Evolutionary conservation across 2,329 filamentous ascomycete species (phyloP).

Genomic region (Chaetomiaceae sp.): DNA sequence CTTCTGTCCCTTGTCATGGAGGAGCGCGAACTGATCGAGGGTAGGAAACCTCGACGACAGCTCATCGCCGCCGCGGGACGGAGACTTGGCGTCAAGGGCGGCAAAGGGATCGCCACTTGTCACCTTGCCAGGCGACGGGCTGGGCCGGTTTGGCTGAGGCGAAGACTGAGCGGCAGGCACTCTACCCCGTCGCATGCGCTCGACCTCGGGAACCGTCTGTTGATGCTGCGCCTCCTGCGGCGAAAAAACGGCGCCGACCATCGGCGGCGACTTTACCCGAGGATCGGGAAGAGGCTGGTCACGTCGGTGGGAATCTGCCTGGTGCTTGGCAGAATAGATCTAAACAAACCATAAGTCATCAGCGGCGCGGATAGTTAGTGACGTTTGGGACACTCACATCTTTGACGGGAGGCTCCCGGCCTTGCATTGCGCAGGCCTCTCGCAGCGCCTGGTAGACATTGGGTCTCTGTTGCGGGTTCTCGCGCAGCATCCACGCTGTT

Average conservation of each 20-base stretch:
- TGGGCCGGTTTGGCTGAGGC: slow-evolving; percentile 49
- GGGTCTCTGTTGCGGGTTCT: slow-evolving; percentile 71
- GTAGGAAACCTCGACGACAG: slow-evolving; percentile 82
- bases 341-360: slow-evolving; percentile 32
- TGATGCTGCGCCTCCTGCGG: slow-evolving; percentile 62
- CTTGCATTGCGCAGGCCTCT: slow-evolving; percentile 85
- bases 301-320: slow-evolving; percentile 54
- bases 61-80: slow-evolving; percentile 62
- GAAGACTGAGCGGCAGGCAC: slow-evolving; percentile 46
- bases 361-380: slow-evolving; percentile 5
- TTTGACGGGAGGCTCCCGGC: slow-evolving; percentile 77
- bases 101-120: slow-evolving; percentile 81
- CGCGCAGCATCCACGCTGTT: slow-evolving; percentile 81
- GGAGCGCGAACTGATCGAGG: slow-evolving; percentile 84
- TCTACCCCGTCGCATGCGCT: slow-evolving; percentile 86
- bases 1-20: slow-evolving; percentile 77
- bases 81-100: slow-evolving; percentile 67
- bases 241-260: slow-evolving; percentile 76
- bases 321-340: slow-evolving; percentile 65
- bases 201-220: slow-evolving; percentile 77
- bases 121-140: slow-evolving; percentile 64
- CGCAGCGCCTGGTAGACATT: slow-evolving; percentile 92
- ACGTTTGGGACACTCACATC: slow-evolving; percentile 60
- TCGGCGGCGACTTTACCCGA: slow-evolving; percentile 49
- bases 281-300: slow-evolving; percentile 51